phyloP scores from a whole-genome alignment of 2,329 filamentous ascomycete genomes.

The Arthrocladium fulminans region DNA sequence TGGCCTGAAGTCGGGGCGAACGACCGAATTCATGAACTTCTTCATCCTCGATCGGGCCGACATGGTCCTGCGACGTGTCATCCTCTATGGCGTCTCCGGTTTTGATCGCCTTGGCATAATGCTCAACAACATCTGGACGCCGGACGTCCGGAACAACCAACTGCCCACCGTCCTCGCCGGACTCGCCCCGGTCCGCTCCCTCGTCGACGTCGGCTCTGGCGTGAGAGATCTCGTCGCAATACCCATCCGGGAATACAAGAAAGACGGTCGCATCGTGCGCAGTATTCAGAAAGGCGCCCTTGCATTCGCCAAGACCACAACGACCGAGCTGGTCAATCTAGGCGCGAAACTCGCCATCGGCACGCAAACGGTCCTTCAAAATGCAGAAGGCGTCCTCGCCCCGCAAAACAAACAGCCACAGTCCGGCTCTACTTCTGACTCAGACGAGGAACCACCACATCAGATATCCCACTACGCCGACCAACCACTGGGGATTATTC shows the following conservation, averaged over 20 bases:
- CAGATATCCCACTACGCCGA: constrained; percentile 88
- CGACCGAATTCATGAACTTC: constrained; percentile 98
- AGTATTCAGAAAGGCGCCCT: constrained; percentile 85
- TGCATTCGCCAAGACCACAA: constrained; percentile 86
- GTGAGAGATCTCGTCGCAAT: constrained; percentile 80
- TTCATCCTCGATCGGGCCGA: constrained; percentile 81
- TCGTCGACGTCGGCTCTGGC: constrained; percentile 85
- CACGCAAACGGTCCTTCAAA: constrained; percentile 85
- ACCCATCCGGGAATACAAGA: constrained; percentile 84
- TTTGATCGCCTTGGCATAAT: constrained; percentile 85
- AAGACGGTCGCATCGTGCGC: constrained; percentile 84
- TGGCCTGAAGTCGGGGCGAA: constrained; percentile 82
- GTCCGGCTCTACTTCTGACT: constrained; percentile 34
- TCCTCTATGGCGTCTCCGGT: constrained; percentile 83
- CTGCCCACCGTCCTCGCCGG: constrained; percentile 82
- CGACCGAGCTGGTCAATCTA: constrained; percentile 85
- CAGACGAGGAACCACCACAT: constrained; percentile 61
- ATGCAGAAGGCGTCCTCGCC: constrained; percentile 69
- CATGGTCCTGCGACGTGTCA: constrained; percentile 76
- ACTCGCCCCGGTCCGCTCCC: constrained; percentile 75
- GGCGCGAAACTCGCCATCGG: constrained; percentile 91
- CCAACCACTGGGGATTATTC: constrained; percentile 79
- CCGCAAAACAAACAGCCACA: constrained; percentile 35
- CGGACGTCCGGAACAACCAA: constrained; percentile 81
- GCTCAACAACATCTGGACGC: constrained; percentile 93